Base-by-base conservation (phyloP, 1,284 basidiomycete species). In the Phenoliferia sp. region DNA sequence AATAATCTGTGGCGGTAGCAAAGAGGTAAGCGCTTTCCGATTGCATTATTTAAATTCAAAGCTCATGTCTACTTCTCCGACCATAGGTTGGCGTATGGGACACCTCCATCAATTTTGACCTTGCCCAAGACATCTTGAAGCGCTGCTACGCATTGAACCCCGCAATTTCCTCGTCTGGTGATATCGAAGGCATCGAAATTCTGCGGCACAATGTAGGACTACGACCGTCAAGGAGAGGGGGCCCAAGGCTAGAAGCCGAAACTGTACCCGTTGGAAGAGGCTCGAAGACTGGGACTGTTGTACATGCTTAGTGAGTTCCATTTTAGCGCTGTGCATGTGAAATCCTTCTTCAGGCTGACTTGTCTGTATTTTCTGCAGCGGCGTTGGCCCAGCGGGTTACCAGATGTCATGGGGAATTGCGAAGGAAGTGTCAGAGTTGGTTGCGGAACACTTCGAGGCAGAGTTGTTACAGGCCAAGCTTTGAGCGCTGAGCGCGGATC, bases 231-330 rank as follows among this genome's bases (percentile, higher is more conserved):
- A 81, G 90, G 64, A 84, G 83, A 55, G 87, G 86, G 31, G 90
- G 89, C 0, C 80, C 88, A 6, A 81, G 90, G 54, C 79, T 92
- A 17, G 89, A 91, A 70, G 77, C 84, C 7, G 85, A 88, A 71
- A 82, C 79, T 77, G 73, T 84, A 60, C 73, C 73, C 54, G 63
- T 84, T 9, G 82, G 83, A n/a, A 29, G 31, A 44, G 56, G 57
- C 2, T 17, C 7, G 83, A 65, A 70, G 68, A 76, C 76, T 39
- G 80, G 83, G 59, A 79, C 79, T 12, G 82, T 87, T 2, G 81
- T 87, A 65, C 92, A 94, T 78, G 89, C 90, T 78, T 91, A 84
- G 48, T 52, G 17, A 19, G 48, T 52, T n/a, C n/a, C n/a, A n/a
- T n/a, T n/a, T n/a, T n/a, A n/a, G n/a, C n/a, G n/a, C n/a, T n/a